Evolutionary conservation across 371 early-diverging fungal genomes (phyloP), one percentile per base, ranked within the genome.

Genomic region (Syncephalis fuscata): DNA sequence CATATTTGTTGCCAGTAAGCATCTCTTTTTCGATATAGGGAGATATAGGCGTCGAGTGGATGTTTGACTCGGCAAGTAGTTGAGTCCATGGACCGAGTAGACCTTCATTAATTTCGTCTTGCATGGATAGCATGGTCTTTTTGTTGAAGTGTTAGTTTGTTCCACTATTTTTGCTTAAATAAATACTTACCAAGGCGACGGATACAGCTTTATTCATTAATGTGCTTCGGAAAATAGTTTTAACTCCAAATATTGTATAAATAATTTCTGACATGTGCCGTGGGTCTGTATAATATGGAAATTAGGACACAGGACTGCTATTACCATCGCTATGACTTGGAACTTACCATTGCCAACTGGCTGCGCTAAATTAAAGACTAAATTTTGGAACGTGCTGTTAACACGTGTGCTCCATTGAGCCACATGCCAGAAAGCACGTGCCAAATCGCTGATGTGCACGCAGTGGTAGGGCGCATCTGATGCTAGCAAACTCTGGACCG

Each of bases 401-500:
- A 65, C 62, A n/a, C n/a, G n/a, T 26, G 54, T 49, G 49, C 70
- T 71, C 80, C 69, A 82, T 52, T 56, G 67, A 45, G 68, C 73
- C 44, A 77, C 61, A 37, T 74, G 71, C 78, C 87, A 79, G 39
- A 82, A 67, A 1, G 89, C 90, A 2, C 78, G 66, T 0, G 70
- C 74, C 3, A 90, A 88, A 59, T 95, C 95, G 1, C 58, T 26
- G 1, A 88, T 91, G 65, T 95, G 95, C 4, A 95, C 91, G 0
- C 92, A 92, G 61, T 87, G 88, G 53, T 92, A 70, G 56, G 78
- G 80, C 41, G 90, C 62, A 49, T 85, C 89, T 48, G 82, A 82
- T 9, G 82, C 82, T 93, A 93, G 92, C 41, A 95, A 65, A 19
- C 88, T 66, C 44, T 85, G 84, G 92, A 95, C 90, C 56, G 82